Evolutionary conservation across 495 filamentous ascomycete species (phyloP).

Genomic region (Pyrenula massariospora): DNA sequence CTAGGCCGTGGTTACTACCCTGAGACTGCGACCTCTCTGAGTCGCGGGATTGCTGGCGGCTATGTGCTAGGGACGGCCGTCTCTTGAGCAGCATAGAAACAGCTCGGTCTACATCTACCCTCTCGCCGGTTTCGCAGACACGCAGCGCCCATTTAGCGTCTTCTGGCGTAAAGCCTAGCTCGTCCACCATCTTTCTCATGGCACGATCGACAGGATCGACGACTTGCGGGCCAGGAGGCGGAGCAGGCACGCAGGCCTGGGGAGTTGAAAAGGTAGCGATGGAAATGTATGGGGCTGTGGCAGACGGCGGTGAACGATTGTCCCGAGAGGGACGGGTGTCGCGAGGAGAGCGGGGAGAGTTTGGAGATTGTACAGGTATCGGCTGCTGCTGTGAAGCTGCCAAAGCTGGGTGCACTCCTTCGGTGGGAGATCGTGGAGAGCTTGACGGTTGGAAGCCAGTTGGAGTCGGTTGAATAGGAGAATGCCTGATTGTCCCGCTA

Average conservation of each 20-base stretch:
- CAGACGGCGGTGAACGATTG: slow-evolving; percentile 2
- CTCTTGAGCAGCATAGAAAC: slow-evolving; percentile 30
- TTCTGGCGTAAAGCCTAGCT: slow-evolving; percentile 33
- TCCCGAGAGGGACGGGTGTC: slow-evolving; percentile 1
- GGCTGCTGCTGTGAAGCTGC: slow-evolving; percentile 7
- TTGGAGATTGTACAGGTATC: slow-evolving; percentile 5
- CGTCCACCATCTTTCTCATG: slow-evolving; percentile 31
- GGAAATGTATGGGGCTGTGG: slow-evolving; percentile 10
- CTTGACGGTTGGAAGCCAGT: background rate
- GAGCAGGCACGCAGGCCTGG: slow-evolving; percentile 9
- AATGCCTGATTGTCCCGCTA: background rate
- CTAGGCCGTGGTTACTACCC: background rate
- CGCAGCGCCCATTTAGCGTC: slow-evolving; percentile 42
- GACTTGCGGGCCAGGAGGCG: slow-evolving; percentile 22
- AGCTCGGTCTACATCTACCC: slow-evolving; percentile 33
- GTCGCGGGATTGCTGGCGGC: background rate
- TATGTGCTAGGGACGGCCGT: slow-evolving; percentile 4
- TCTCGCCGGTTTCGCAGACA: slow-evolving; percentile 39
- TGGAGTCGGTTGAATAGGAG: background rate
- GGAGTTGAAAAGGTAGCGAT: slow-evolving; percentile 8
- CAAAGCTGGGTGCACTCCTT: background rate
- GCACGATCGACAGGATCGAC: slow-evolving; percentile 40
- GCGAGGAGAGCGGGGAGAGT: background rate
- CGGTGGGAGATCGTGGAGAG: background rate
- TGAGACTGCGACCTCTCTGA: background rate